phyloP scores from a whole-genome alignment of 768 basidiomycete genomes.

The Tulasnella sp. region DNA sequence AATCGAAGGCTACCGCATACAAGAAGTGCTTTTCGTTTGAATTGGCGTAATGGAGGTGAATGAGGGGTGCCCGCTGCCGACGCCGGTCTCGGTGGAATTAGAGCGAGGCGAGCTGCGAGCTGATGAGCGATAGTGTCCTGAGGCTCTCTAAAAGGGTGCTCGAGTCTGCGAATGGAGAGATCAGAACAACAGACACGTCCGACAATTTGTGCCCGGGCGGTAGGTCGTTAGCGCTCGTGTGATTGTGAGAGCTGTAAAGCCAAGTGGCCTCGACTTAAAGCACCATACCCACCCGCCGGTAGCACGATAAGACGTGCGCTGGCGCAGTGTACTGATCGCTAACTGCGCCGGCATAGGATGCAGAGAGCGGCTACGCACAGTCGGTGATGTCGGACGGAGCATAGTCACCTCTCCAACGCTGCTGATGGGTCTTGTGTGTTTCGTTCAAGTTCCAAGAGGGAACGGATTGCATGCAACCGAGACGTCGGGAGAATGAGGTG shows the following conservation, averaged over 20 bases:
- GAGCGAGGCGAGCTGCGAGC: neutral
- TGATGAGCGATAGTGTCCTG: neutral
- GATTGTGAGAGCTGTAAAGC: neutral
- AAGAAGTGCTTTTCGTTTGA: neutral
- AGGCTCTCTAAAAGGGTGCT: neutral
- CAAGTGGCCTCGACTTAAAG: neutral
- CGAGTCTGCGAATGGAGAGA: neutral
- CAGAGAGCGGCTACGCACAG: neutral
- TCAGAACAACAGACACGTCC: neutral
- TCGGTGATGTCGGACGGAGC: neutral
- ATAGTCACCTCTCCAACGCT: neutral
- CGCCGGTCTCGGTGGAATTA: neutral
- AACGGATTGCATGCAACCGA: neutral
- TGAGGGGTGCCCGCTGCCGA: neutral
- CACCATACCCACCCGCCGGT: neutral
- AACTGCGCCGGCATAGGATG: neutral
- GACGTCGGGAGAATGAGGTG: neutral
- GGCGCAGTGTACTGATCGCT: neutral
- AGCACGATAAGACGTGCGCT: neutral
- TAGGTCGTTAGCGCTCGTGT: neutral
- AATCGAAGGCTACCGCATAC: neutral
- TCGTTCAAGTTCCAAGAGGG: neutral
- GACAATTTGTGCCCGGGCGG: neutral
- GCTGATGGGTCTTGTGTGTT: neutral
- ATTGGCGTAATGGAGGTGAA: neutral